Percentiles rank a stretch among this genome's conserved stretches.
Conservation (phyloP, 176 grass and related monocot genomes). For the bread wheat (Triticum aestivum) region IWGSC_CS_RefSeq_v2.1 NC_057804.1:188529399-188529898, state of each 20-base stretch:
- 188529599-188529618: neutral
- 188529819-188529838: no score
- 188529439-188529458: neutral
- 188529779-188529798: no score
- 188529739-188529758: no score
- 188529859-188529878: neutral
- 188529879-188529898: neutral
- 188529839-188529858: no score
- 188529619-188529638: neutral
- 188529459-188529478: slow-evolving; percentile 19
- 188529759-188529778: neutral
- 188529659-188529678: neutral
- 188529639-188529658: neutral
- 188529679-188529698: neutral
- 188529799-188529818: no score
- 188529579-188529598: neutral
- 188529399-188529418: neutral
- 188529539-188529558: slow-evolving; percentile 41
- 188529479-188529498: slow-evolving; percentile 87
- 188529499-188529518: slow-evolving; percentile 93
- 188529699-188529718: neutral
- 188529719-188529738: neutral
- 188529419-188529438: neutral
- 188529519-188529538: slow-evolving; percentile 97
- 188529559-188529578: neutral